Conservation (phyloP, 176 grass and related monocot genomes). For the Microstegium vimineum region DNA sequence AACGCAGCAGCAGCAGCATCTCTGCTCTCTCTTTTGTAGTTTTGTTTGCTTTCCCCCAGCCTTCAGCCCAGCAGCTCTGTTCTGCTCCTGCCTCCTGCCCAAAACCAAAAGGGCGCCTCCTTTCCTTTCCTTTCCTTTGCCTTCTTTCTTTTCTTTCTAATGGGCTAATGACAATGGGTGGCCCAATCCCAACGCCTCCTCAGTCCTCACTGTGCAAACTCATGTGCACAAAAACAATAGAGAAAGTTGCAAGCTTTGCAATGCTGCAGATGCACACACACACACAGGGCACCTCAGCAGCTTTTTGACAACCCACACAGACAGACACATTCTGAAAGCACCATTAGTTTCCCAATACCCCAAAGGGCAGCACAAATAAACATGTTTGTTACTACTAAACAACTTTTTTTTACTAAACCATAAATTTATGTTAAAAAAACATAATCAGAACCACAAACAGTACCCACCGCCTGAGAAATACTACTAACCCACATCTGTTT, state of each 20-base stretch:
- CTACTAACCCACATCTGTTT: too few relatives aligned
- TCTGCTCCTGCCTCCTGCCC: neutral
- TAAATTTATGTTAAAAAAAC: too few relatives aligned
- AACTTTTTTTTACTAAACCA: too few relatives aligned
- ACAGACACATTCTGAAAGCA: too few relatives aligned
- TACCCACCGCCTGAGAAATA: too few relatives aligned
- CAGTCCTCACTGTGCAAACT: neutral
- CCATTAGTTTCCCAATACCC: neutral
- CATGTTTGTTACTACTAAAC: too few relatives aligned
- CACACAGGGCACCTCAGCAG: neutral
- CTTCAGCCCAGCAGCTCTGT: too few relatives aligned
- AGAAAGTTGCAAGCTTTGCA: neutral
- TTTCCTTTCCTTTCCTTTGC: conserved; percentile 1
- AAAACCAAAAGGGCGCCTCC: neutral
- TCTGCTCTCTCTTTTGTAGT: neutral
- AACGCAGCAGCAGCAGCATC: neutral
- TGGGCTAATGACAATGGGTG: too few relatives aligned
- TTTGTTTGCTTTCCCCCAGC: too few relatives aligned
- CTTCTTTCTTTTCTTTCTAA: neutral
- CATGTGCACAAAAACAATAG: neutral
- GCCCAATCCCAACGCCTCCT: neutral
- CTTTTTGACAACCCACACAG: neutral
- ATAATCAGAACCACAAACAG: too few relatives aligned
- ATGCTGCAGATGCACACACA: neutral
- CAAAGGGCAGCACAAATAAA: too few relatives aligned